Base-by-base conservation (phyloP, 2,329 filamentous ascomycete species). In the Diplodia mutila region DNA sequence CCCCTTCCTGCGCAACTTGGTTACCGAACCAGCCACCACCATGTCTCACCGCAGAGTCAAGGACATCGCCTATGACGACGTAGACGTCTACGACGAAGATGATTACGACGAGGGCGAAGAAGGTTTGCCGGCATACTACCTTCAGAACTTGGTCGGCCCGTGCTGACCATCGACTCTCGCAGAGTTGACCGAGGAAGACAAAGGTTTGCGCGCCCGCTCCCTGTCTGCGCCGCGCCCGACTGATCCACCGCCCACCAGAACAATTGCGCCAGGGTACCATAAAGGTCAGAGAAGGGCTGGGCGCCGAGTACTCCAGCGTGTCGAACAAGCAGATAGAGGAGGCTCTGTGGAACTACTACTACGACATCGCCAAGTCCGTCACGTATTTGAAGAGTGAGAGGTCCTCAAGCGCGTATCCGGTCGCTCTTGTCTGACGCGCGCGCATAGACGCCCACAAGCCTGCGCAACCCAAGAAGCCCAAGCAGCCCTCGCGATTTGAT, bases 271-370 rank as follows among this genome's bases (percentile, higher is more conserved):
- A 86, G 48, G 90, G 89, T 61, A 92, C 90, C 0, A 82, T 85
- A 48, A 84, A 89, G 70, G 90, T 96, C 42, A 85, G 87, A 68
- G 83, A 84, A 69, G 85, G 85, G 9, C 82, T 97, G n/a, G 90
- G 88, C 2, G 2, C 66, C 9, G 66, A 67, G 12, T 63, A 27
- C 51, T 32, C 65, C 3, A 67, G 27, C 7, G 81, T 86, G n/a
- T 84, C 86, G 5, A 87, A 90, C 69, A 82, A 84, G 46, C 90
- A 97, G 75, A 94, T 97, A 70, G 89, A 97, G 77, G 94, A 98
- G 69, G 87, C 94, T 0, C 80, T 99, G 18, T 98, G 93, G 93
- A 89, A 99, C 79, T 97, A 97, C 79, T 98, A 94, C 78, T 98
- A 94, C 77, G 94, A 99, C 74, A 85, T 97, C 34, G 90, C 89